Percentiles rank a stretch among this genome's conserved stretches.
Evolutionary conservation across 2,329 filamentous ascomycete species (phyloP).

Genomic region (Macrophomina tecta): DNA sequence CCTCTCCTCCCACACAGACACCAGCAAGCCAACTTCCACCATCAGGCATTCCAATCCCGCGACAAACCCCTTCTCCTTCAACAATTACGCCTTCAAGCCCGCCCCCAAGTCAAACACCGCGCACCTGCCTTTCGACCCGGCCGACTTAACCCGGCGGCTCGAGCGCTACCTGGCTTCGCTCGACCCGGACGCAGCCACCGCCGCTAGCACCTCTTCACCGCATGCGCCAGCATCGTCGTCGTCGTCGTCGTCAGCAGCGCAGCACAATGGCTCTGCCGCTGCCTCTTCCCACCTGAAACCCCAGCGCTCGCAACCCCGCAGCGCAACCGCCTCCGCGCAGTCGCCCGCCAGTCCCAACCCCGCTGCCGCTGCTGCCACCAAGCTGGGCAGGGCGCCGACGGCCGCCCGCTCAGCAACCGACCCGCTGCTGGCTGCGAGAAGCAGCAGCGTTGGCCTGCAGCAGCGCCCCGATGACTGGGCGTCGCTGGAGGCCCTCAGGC

Average conservation of each 20-base stretch:
- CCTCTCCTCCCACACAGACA: conserved; percentile 1
- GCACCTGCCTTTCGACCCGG: conserved; percentile 1
- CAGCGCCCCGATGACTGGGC: neutral
- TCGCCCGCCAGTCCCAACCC: conserved; percentile 11
- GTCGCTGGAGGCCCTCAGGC: conserved; percentile 3
- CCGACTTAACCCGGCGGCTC: conserved; percentile 13
- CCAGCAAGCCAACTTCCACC: neutral
- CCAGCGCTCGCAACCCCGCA: neutral
- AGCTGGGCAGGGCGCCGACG: neutral
- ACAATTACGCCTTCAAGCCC: conserved; percentile 18
- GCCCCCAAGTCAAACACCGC: neutral
- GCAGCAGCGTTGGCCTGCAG: no score
- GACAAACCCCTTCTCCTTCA: conserved; percentile 14
- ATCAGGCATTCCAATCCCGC: neutral
- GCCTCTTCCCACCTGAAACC: neutral
- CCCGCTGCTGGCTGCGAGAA: neutral
- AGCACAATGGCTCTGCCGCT: neutral
- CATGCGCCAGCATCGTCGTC: neutral
- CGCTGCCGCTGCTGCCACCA: neutral
- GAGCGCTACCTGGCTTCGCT: conserved; percentile 19
- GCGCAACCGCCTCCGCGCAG: neutral
- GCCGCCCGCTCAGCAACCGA: neutral
- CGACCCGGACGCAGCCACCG: neutral
- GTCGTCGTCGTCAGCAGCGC: neutral
- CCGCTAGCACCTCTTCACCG: neutral